Evolutionary conservation across 31 red algal species (phyloP).

Genomic region (Porphyra umbilicalis): DNA sequence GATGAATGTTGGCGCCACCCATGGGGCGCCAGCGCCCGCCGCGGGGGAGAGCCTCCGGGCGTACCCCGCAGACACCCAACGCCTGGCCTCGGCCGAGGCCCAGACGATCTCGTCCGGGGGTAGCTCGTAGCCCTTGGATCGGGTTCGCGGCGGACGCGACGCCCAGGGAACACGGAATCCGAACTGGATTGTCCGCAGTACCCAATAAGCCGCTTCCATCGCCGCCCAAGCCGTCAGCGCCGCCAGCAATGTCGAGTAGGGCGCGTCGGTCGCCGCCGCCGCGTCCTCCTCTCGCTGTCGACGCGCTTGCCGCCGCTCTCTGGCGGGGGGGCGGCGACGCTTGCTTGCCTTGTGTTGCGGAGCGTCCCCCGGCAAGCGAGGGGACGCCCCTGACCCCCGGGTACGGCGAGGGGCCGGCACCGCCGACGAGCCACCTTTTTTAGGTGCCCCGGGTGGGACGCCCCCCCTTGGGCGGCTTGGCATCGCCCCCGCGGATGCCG

Average conservation of each 20-base stretch:
- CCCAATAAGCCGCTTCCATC: neutral
- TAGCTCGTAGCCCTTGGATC: neutral
- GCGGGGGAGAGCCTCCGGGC: too few species aligned
- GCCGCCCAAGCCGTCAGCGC: too few species aligned
- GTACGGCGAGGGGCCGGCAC: too few species aligned
- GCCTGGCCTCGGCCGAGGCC: neutral
- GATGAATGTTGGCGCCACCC: neutral
- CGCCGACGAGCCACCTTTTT: neutral
- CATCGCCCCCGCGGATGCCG: neutral
- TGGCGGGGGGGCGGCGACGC: too few species aligned
- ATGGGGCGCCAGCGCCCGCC: too few species aligned
- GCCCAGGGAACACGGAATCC: neutral
- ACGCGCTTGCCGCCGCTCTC: neutral
- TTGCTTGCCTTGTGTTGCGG: neutral
- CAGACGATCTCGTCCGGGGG: neutral
- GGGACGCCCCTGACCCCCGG: too few species aligned
- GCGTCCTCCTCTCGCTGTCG: too few species aligned
- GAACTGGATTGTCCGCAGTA: neutral
- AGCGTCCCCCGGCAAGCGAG: neutral
- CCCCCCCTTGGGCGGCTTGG: too few species aligned
- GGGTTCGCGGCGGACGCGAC: neutral
- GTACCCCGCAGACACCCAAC: too few species aligned
- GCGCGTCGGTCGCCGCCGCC: too few species aligned
- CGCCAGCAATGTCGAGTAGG: too few species aligned
- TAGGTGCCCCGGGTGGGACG: neutral